Evolutionary conservation across 1,284 basidiomycete species (phyloP), one percentile per base, ranked within the genome.

Genomic region (Ustilago lituana): DNA sequence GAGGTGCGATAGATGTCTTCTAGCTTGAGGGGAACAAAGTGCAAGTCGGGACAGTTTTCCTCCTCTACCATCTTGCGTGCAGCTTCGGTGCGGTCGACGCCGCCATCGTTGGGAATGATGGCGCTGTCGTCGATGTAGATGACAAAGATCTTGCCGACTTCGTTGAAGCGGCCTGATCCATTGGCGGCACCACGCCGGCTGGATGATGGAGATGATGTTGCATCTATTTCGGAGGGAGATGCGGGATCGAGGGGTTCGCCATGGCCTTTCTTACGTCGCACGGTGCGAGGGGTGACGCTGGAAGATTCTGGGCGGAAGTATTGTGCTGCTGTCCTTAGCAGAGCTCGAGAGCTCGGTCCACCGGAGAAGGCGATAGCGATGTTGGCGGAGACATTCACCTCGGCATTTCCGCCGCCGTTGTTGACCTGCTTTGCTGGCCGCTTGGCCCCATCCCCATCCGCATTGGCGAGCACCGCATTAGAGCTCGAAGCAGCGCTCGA

Each of bases 61-160:
- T 49, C 48, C 31, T 74, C 51, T 10, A 76, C 63, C 40, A 76
- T 63, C 17, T 15, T 51, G 19, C 70, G 35, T 8, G 53, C 59
- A 11, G 37, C 50, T 15, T 60, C 60, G 23, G 67, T 74, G 17
- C 51, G 43, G 19, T 71, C 63, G 6, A 48, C 41, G 1, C 51
- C 56, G 3, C 45, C 41, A 0, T 48, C 56, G 5, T 47, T 19
- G 2, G 59, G 51, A 9, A 67, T 38, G 17, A 74, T 26, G 5
- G 59, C 55, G 12, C 61, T 58, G 37, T 73, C 73, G 35, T 77
- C 77, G 20, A 80, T 57, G 33, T 69, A 76, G 26, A 80, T 36
- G n/a, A 74, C 77, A 33, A 66, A 63, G 37, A 80, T 57, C 22
- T 66, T 72, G 20, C 67, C 68, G 5, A 75, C 65, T 47, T 76